Base-by-base conservation (phyloP, 2,329 filamentous ascomycete species). In the Penicillium brasilianum region DNA sequence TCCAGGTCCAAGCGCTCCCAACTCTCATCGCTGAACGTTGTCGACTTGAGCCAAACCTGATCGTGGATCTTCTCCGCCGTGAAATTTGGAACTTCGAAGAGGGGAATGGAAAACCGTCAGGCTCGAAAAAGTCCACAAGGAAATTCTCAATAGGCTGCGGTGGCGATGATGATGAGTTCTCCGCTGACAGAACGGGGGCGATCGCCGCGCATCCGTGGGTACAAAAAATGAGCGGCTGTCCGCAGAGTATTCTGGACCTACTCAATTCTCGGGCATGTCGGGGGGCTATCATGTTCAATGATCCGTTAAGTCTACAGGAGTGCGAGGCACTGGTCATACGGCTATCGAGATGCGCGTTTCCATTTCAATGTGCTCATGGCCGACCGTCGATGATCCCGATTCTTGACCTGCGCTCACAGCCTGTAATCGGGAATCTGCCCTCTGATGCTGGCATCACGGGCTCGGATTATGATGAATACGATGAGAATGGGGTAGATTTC, bases 21-120 rank as follows among this genome's bases (percentile, higher is more conserved):
- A 83, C 85, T 0, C 84, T 85, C 32, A 93, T 98, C 52, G 77
- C 85, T 0, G 91, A 96, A 70, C 85, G 93, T 49, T 97, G 93
- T 74, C 84, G 85, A 39, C 72, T 83, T 4, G 89, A 96, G 57
- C 91, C 92, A 0, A 83, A 85, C 7, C 76, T 97, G 0, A 78
- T 94, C 0, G 86, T 92, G 30, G 86, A 91, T 4, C 78, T 98
- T 11, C 78, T 98, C 9, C 87, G 93, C 8, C 83, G 84, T 6
- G 91, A 96, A 71, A 80, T 89, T 0, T 96, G 91, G 89, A 85
- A 82, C 53, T 79, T 86, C 1, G 82, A 85, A 10, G 87, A 88
- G 53, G 74, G 77, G 8, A 71, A 72, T 10, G 49, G 58, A 39
- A 58, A 57, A 14, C 51, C 55, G 55, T 36, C 41, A 41, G 57